A percentile compares a stretch with the other conserved stretches of the same genome.
Evolutionary conservation across 352 stramenopile genomes (phyloP).

Genomic region (Globisporangium viniferum): DNA sequence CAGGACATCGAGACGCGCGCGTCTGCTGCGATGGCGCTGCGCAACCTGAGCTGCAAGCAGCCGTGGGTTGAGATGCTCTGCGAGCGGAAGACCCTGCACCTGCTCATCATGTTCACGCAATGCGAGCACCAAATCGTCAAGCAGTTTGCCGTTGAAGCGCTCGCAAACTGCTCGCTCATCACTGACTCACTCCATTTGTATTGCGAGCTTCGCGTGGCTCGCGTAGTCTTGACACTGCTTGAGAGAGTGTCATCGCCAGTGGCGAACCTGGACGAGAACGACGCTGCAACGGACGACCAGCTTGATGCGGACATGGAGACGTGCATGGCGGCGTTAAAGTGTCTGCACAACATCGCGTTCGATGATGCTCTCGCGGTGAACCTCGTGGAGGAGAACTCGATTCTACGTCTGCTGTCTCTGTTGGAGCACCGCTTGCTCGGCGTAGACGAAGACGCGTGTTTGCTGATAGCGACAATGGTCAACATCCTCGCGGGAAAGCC

Average conservation of each 20-base stretch:
- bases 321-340: slow-evolving; percentile 68
- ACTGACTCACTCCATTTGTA: slow-evolving; percentile 74
- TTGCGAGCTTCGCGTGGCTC: slow-evolving; percentile 53
- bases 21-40: slow-evolving; percentile 67
- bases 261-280: neutral
- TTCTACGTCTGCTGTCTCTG: slow-evolving; percentile 40
- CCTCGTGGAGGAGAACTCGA: slow-evolving; percentile 49
- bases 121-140: slow-evolving; percentile 47
- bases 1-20: slow-evolving; percentile 62
- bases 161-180: slow-evolving; percentile 77
- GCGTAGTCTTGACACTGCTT: slow-evolving; percentile 48
- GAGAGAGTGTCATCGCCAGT: slow-evolving; percentile 18
- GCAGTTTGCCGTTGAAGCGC: slow-evolving; percentile 61
- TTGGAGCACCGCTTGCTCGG: slow-evolving; percentile 46
- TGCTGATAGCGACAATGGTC: slow-evolving; percentile 34
- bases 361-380: slow-evolving; percentile 58
- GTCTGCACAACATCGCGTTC: slow-evolving; percentile 57
- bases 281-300: neutral
- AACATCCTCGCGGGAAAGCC: slow-evolving; percentile 52
- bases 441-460: slow-evolving; percentile 33
- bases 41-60: slow-evolving; percentile 69
- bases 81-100: slow-evolving; percentile 58
- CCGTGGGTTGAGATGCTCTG: slow-evolving; percentile 82
- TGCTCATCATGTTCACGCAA: slow-evolving; percentile 58
- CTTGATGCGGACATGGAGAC: slow-evolving; percentile 28